Conservation (phyloP, 2,329 filamentous ascomycete genomes). For the Trichophyton schoenleinii region DNA sequence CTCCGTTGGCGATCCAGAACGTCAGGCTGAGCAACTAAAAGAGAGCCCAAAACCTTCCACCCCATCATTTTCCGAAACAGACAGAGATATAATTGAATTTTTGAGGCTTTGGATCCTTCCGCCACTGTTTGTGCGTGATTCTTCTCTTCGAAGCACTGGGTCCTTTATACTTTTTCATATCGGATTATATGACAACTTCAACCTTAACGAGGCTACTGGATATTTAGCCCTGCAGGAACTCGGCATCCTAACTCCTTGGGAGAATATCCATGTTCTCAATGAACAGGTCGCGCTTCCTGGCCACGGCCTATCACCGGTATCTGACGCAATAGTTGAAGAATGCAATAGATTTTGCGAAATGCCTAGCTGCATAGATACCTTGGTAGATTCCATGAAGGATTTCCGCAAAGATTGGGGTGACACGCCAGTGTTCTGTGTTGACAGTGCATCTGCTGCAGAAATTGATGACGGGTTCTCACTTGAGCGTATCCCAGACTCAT, state of each 20-base stretch:
- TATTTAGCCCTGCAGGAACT: slow-evolving; percentile 48
- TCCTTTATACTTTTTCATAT: slow-evolving; percentile 45
- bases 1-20: not conserved
- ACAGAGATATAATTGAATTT: slow-evolving; percentile 44
- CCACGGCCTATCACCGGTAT: slow-evolving; percentile 22
- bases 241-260: slow-evolving; percentile 47
- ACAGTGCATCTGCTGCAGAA: slow-evolving; percentile 41
- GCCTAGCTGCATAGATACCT: slow-evolving; percentile 14
- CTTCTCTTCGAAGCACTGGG: slow-evolving; percentile 37
- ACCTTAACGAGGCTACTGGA: slow-evolving; percentile 28
- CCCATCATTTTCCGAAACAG: slow-evolving; percentile 36
- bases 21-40: not conserved
- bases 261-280: slow-evolving; percentile 42
- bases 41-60: slow-evolving; percentile 20
- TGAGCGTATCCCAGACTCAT: slow-evolving; percentile 35
- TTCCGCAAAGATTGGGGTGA: slow-evolving; percentile 46
- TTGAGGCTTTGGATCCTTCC: slow-evolving; percentile 41
- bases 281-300: slow-evolving; percentile 42
- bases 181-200: slow-evolving; percentile 41
- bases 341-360: slow-evolving; percentile 20
- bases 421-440: slow-evolving; percentile 48
- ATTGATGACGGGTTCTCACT: slow-evolving; percentile 53
- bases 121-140: slow-evolving; percentile 26
- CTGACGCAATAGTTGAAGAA: slow-evolving; percentile 23
- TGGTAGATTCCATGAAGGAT: slow-evolving; percentile 44